Conservation (phyloP, 352 stramenopile species). For the Phytophthora nicotianae region DNA sequence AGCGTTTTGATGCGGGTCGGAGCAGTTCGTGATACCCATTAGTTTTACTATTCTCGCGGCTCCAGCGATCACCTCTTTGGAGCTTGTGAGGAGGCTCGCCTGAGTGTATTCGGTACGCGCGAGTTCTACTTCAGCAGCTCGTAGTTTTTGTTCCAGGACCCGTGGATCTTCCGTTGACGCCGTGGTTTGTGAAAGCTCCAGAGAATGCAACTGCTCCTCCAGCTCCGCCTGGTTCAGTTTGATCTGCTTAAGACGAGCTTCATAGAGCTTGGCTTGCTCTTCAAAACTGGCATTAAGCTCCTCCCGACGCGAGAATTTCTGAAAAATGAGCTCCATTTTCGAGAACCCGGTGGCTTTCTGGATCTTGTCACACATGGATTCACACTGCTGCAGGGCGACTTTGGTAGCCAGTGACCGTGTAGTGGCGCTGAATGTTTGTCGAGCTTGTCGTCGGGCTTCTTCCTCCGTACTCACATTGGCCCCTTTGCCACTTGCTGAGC, state of each 20-base stretch:
- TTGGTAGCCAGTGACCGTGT: slow-evolving; percentile 71
- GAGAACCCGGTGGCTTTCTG: slow-evolving; percentile 80
- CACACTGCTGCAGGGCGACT: slow-evolving; percentile 78
- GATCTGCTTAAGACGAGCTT: slow-evolving; percentile 81
- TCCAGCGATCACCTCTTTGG: slow-evolving; percentile 77
- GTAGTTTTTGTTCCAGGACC: slow-evolving; percentile 72
- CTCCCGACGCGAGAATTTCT: slow-evolving; percentile 81
- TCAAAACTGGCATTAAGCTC: slow-evolving; percentile 84
- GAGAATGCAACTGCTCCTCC: slow-evolving; percentile 66
- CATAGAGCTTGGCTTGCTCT: slow-evolving; percentile 83
- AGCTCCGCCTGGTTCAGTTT: slow-evolving; percentile 73
- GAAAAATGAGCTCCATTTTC: slow-evolving; percentile 77
- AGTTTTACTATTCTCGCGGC: slow-evolving; percentile 76
- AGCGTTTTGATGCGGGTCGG: slow-evolving; percentile 58
- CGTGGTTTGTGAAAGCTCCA: slow-evolving; percentile 68
- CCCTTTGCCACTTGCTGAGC: slow-evolving; percentile 25
- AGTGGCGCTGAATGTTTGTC: slow-evolving; percentile 40
- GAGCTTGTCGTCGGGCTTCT: slow-evolving; percentile 24
- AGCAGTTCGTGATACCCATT: slow-evolving; percentile 73
- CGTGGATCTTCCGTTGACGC: slow-evolving; percentile 63
- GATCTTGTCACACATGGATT: slow-evolving; percentile 86
- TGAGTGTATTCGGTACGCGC: slow-evolving; percentile 69
- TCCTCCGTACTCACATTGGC: slow-evolving; percentile 27
- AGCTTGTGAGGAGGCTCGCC: slow-evolving; percentile 64
- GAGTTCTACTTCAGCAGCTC: slow-evolving; percentile 73